Conservation (phyloP, 129 eudicot species). For the Flaveria ramosissima region DNA sequence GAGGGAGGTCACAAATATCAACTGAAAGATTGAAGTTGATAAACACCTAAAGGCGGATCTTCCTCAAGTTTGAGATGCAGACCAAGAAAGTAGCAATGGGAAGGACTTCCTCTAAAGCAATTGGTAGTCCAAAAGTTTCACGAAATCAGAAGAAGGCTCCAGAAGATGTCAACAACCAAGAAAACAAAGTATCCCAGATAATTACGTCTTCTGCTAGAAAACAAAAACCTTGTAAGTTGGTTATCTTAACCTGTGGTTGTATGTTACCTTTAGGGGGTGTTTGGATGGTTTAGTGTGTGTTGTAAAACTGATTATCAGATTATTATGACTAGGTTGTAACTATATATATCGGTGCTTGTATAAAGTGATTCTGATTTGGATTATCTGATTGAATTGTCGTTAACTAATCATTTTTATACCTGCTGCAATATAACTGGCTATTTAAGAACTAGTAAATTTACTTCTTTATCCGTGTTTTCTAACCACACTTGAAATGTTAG, state of each 20-base stretch:
- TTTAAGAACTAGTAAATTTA: not conserved
- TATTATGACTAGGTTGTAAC: not conserved
- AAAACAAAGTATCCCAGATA: slow-evolving; percentile 68
- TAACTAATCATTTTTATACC: not conserved
- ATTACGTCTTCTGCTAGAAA: slow-evolving; percentile 96
- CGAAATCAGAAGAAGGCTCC: slow-evolving; percentile 64
- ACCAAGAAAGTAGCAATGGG: slow-evolving; percentile 75
- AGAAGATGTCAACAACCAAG: slow-evolving; percentile 64
- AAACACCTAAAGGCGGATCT: slow-evolving; percentile 33
- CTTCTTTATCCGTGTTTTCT: not conserved
- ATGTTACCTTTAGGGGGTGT: not conserved
- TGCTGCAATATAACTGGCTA: not conserved
- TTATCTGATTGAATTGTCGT: not conserved
- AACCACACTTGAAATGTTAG: not conserved
- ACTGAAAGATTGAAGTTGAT: slow-evolving; percentile 15
- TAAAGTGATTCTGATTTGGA: not conserved
- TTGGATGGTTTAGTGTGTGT: not conserved
- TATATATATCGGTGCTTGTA: not conserved
- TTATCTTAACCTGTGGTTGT: slow-evolving; percentile 8
- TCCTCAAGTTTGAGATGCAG: slow-evolving; percentile 62
- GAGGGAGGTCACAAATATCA: slow-evolving; percentile 11
- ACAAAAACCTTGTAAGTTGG: slow-evolving; percentile 54
- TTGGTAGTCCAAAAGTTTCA: slow-evolving; percentile 65
- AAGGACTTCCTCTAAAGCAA: slow-evolving; percentile 54
- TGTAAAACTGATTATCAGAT: not conserved